Base-by-base conservation (phyloP, 306 rosid genomes). In the Acacia crassicarpa region DNA sequence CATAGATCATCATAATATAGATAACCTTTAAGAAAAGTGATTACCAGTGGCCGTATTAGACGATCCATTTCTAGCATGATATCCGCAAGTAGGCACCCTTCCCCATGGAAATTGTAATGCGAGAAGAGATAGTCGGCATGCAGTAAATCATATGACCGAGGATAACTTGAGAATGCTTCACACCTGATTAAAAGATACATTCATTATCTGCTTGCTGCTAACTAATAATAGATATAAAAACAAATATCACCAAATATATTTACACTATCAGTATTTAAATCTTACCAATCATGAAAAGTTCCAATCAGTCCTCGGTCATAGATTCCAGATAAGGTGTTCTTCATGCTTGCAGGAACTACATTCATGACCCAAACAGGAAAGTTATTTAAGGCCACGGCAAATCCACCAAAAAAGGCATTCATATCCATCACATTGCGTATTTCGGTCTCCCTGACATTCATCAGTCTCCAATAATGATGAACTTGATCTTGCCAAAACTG, bases 11-110 rank as follows among this genome's bases (percentile, higher is more conserved):
- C 54, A 82, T 35, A 35, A 38, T 14, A 80, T 14, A 80, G 71
- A 72, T 30, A 71, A 72, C 45, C 51, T 20, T 61, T 30, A 12
- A 56, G 17, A 78, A 53, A 46, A 81, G 45, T 63, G 27, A 78
- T 79, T 91, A 95, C 99, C 99, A 83, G 88, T 38, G 99, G 97
- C 25, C 98, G 87, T 41, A 81, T 49, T 32, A 95, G 92, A 27
- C 99, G 97, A 88, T 95, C 97, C 91, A 95, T 95, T 89, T 95
- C 99, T 74, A 93, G 86, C 92, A 95, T 87, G 86, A 95, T 88
- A 88, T 95, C 98, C 85, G 88, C 98, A 81, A 93, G 65, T 69
- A 84, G 72, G 83, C 97, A 93, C 72, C 91, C 91, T 77, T 91
- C 87, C 72, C 87, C 86, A 23, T 35, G 73, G 72, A 63, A 86